These are phyloP conservation scores for Lizanozyma gosingica DNA, from an alignment of 1,139 yeast species.

Conservation along the genomic window DNA sequence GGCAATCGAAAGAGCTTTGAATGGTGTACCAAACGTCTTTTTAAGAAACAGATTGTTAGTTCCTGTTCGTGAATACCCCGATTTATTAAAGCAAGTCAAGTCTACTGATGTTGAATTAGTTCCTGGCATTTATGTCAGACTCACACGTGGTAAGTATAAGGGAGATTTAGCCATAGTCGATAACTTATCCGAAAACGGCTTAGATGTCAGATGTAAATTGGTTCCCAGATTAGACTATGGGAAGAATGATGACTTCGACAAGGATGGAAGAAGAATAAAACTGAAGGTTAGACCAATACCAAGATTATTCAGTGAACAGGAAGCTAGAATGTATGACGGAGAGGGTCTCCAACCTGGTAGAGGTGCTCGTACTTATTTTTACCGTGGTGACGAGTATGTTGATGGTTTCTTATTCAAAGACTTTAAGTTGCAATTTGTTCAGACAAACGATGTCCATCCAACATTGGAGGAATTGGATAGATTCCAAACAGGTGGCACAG, in stretches of 20 bases:
- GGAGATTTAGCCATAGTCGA: conserved; percentile 92
- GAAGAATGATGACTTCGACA: conserved; percentile 49
- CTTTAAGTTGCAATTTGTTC: conserved; percentile 73
- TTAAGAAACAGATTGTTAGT: conserved; percentile 68
- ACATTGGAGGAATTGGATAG: conserved; percentile 80
- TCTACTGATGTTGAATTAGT: conserved; percentile 79
- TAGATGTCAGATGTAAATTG: conserved; percentile 84
- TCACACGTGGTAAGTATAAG: conserved; percentile 84
- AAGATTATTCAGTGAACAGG: conserved; percentile 72
- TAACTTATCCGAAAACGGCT: conserved; percentile 86
- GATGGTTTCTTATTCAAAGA: conserved; percentile 86
- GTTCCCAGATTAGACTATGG: conserved; percentile 94
- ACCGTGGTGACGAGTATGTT: conserved; percentile 79
- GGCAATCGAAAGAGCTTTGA: conserved; percentile 81
- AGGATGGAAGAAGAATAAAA: conserved; percentile 44
- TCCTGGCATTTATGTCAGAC: conserved; percentile 88
- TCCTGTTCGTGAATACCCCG: conserved; percentile 94
- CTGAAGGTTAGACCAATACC: conserved; percentile 72
- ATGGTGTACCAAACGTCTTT: conserved; percentile 83
- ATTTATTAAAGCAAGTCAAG: conserved; percentile 81
- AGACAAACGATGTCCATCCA: conserved; percentile 81
- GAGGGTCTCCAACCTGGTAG: conserved; percentile 62
- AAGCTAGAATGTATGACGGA: conserved; percentile 44
- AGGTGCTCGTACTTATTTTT: conserved; percentile 66
- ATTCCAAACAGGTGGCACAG: conserved; percentile 65